Evolutionary conservation across 345 rosid genomes (phyloP).

Genomic region (Camelina sativa): DNA sequence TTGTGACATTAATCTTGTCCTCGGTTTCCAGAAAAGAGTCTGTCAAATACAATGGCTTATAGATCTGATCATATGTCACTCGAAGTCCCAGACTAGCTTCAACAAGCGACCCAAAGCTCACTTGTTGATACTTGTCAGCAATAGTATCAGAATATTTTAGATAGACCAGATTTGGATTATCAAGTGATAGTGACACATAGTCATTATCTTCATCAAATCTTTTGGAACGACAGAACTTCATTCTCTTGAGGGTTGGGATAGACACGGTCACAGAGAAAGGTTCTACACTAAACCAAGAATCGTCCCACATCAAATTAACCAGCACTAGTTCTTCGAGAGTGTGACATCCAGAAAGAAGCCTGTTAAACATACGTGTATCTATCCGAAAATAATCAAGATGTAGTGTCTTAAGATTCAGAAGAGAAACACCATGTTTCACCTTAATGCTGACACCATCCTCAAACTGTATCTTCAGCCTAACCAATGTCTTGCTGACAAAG

Average conservation of each 20-base stretch:
- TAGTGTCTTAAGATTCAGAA: not conserved
- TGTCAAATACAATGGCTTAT: not conserved
- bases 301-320: not conserved
- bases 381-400: not conserved
- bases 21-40: not conserved
- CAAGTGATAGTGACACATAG: not conserved
- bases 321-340: not conserved
- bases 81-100: not conserved
- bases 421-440: not conserved
- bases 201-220: not conserved
- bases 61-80: not conserved
- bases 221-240: not conserved
- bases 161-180: not conserved
- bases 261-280: not conserved
- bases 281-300: not conserved
- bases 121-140: not conserved
- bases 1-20: not conserved
- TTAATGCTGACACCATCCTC: not conserved
- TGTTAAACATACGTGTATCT: not conserved
- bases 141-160: not conserved
- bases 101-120: not conserved
- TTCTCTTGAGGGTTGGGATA: not conserved
- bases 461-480: not conserved
- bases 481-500: not conserved
- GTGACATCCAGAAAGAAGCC: not conserved